Percentiles rank a stretch among this genome's conserved stretches.
Evolutionary conservation across 1,284 basidiomycete species (phyloP).

Genomic region (Ceratorhiza oryzae-sativae): DNA sequence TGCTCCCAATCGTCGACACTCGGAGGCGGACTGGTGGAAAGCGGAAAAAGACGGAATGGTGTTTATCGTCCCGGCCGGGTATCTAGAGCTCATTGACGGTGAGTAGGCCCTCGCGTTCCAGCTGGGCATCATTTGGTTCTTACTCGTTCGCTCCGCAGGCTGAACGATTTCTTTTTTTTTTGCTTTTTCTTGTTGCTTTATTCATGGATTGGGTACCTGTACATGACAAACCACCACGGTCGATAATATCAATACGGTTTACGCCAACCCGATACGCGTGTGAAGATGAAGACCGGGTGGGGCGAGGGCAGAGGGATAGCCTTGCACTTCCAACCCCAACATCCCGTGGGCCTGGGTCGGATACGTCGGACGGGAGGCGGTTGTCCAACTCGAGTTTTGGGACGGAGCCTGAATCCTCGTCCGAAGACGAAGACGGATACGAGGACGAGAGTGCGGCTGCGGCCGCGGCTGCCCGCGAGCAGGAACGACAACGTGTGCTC

Average conservation of each 20-base stretch:
- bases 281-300: background rate
- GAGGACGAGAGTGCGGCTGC: conserved; percentile 57
- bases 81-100: conserved; percentile 85
- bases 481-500: conserved; percentile 80
- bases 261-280: conserved; percentile 43
- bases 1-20: conserved; percentile 78
- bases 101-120: conserved; percentile 63
- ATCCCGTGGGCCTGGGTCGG: conserved; percentile 40
- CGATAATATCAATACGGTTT: conserved; percentile 44
- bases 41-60: conserved; percentile 82
- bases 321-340: conserved; percentile 39
- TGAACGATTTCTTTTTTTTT: conserved; percentile 51
- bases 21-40: conserved; percentile 93
- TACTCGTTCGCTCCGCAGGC: conserved; percentile 49
- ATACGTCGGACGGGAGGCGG: conserved; percentile 50
- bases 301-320: background rate
- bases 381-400: conserved; percentile 45
- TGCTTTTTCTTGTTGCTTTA: conserved; percentile 57
- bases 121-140: conserved; percentile 66
- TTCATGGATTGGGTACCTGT: conserved; percentile 44
- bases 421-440: conserved; percentile 56
- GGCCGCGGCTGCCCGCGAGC: conserved; percentile 64
- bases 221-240: conserved; percentile 36
- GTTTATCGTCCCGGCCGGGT: conserved; percentile 88
- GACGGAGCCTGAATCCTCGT: conserved; percentile 52